Conservation (phyloP, 2,329 filamentous ascomycete genomes). For the Monilinia aucupariae region DNA sequence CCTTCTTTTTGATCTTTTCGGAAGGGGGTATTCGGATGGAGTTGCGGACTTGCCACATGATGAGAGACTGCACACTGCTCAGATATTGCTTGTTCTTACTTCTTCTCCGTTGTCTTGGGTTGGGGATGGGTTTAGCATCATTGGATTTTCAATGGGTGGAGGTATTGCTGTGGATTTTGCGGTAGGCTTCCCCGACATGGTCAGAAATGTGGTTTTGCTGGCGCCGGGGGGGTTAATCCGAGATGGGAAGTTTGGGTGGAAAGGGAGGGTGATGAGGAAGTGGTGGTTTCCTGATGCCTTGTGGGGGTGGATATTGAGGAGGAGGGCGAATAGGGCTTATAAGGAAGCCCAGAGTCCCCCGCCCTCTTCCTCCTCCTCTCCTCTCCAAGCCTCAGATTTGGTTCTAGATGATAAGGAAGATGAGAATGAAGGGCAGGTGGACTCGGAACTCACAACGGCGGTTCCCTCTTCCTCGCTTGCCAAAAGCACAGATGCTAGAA, state of each 20-base stretch:
- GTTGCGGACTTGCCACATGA: conserved; percentile 51
- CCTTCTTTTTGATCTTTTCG: conserved; percentile 74
- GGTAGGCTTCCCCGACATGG: conserved; percentile 60
- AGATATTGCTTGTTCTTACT: conserved; percentile 59
- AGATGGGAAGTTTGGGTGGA: conserved; percentile 46
- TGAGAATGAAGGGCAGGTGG: conserved; percentile 20
- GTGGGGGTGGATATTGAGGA: conserved; percentile 21
- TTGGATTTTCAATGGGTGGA: conserved; percentile 78
- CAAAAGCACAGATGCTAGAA: conserved; percentile 13
- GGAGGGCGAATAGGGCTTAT: conserved; percentile 4
- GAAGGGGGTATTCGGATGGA: conserved; percentile 70
- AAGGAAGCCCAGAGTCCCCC: neutral
- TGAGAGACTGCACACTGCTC: conserved; percentile 56
- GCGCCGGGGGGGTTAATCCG: conserved; percentile 73
- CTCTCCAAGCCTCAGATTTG: neutral
- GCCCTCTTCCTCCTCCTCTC: neutral
- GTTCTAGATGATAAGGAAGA: neutral
- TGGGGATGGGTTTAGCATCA: conserved; percentile 54
- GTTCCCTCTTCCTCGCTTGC: neutral
- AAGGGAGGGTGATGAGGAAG: conserved; percentile 48
- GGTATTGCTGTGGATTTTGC: conserved; percentile 67
- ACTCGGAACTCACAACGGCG: neutral
- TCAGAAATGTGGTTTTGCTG: conserved; percentile 67
- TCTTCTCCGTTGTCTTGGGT: conserved; percentile 57
- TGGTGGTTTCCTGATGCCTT: conserved; percentile 50